Evolutionary conservation across 331 rosid genomes (phyloP), one percentile per base, ranked within the genome.

Genomic region (Prunus yedoensis): DNA sequence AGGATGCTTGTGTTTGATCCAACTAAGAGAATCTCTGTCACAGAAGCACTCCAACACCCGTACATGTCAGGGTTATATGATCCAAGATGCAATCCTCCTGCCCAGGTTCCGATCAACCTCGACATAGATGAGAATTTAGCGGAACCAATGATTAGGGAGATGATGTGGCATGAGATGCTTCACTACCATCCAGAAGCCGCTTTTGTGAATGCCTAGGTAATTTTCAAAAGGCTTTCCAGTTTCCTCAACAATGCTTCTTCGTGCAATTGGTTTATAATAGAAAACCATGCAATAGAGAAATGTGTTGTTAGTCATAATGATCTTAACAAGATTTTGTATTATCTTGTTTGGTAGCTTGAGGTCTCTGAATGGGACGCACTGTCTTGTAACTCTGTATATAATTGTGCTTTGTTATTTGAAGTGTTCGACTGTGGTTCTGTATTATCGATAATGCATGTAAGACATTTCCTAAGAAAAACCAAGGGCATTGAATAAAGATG

Each of bases 1-100:
- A 84, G 84, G 79, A 84, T 87, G 90, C 85, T 87, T 13, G 81
- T 81, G 69, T 87, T 87, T 52, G 88, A 87, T 72, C 88, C 90
- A 49, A 79, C 83, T 2, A 77, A 77, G 90, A 87, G 90, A 80
- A 81, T 84, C 67, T 73, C 86, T 0, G 86, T 82, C 47, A 52
- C 66, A 2, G 88, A 87, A 23, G 86, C 90, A 30, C 83, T 87
- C 63, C 84, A 79, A 70, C 90, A 87, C 80, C 90, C 90, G 66
- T 87, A 84, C 75, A 81, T 87, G 83, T 71, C 81, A 8, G 85
- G 75, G 45, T 81, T 87, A 1, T 87, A 84, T 14, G 88, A 87
- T 57, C 79, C 86, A 3, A 49, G 71, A 43, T 28, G 60, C 51
- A 63, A 81, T 71, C 70, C 86, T 61, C 83, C 73, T 0, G 85